Conservation (phyloP, 495 filamentous ascomycete species). For the Neurospora sp. region DNA sequence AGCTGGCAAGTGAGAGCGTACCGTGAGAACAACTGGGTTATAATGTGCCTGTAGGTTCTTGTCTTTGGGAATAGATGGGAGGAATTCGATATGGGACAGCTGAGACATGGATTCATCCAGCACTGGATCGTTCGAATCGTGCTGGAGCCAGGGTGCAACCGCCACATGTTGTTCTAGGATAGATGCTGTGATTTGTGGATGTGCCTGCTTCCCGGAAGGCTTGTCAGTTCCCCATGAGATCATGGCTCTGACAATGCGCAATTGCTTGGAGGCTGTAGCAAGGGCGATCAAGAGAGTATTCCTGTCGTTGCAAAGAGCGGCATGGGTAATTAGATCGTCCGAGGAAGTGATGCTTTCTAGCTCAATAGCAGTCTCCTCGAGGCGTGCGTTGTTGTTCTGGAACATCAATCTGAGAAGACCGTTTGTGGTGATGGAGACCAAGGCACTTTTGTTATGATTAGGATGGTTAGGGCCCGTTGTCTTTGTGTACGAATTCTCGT, state of each 20-base stretch:
- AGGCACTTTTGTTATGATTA: constrained; percentile 49
- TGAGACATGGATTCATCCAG: constrained; percentile 46
- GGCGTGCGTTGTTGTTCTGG: constrained; percentile 46
- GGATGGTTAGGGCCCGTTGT: constrained; percentile 61
- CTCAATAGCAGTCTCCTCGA: constrained; percentile 56
- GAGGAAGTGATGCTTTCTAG: constrained; percentile 59
- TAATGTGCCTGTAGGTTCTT: constrained; percentile 19
- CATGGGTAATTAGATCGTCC: constrained; percentile 68
- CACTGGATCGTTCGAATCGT: constrained; percentile 29
- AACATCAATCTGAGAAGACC: constrained; percentile 61
- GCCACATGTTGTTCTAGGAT: constrained; percentile 42
- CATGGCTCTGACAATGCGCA: constrained; percentile 50
- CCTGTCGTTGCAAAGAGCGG: constrained; percentile 64
- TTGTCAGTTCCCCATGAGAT: constrained; percentile 42
- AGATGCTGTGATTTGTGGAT: constrained; percentile 28
- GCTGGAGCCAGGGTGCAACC: constrained; percentile 38
- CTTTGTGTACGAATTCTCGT: constrained; percentile 38
- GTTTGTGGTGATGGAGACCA: constrained; percentile 60
- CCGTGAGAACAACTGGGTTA: constrained; percentile 52
- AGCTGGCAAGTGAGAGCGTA: constrained; percentile 54
- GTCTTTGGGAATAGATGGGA: constrained; percentile 46
- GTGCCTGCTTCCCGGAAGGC: constrained; percentile 30
- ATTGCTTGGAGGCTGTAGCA: constrained; percentile 55
- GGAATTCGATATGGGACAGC: constrained; percentile 56
- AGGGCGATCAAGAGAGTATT: constrained; percentile 56